A percentile compares a stretch with the other conserved stretches of the same genome.
Evolutionary conservation across 1,284 basidiomycete species (phyloP).

Genomic region (Kwoniella shivajii): DNA sequence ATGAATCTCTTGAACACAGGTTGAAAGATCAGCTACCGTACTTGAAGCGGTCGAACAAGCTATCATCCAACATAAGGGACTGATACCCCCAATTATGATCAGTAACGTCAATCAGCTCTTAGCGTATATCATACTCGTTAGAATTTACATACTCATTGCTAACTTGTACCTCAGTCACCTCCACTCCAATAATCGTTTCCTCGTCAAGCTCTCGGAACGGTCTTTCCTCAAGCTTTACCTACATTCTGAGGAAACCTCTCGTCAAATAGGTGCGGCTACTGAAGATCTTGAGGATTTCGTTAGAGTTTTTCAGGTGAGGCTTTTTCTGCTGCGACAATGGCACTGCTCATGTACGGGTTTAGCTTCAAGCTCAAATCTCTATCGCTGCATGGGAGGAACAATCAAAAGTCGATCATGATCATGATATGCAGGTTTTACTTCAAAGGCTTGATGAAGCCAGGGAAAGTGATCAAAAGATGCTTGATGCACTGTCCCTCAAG

Average conservation of each 20-base stretch:
- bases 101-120: conserved; percentile 25
- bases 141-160: background rate
- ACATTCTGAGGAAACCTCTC: conserved; percentile 49
- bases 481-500: conserved; percentile 57
- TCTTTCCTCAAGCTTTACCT: conserved; percentile 78
- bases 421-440: conserved; percentile 64
- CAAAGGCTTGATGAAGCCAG: conserved; percentile 64
- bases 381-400: conserved; percentile 33
- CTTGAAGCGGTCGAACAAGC: conserved; percentile 27
- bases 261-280: conserved; percentile 24
- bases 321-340: background rate
- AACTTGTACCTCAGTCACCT: conserved; percentile 16
- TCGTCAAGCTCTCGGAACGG: conserved; percentile 62
- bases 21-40: conserved; percentile 32
- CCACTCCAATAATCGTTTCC: conserved; percentile 20
- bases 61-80: conserved; percentile 23
- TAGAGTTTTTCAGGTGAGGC: conserved; percentile 58
- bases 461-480: conserved; percentile 65
- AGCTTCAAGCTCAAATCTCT: conserved; percentile 32
- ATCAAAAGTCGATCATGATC: conserved; percentile 57
- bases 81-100: conserved; percentile 19
- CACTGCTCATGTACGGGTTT: background rate
- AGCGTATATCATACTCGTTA: conserved; percentile 17
- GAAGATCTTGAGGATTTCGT: conserved; percentile 68
- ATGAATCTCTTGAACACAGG: conserved; percentile 20